A percentile compares a stretch with the other conserved stretches of the same genome.
Conservation (phyloP, 331 rosid genomes). For the Telfairia occidentalis region DNA sequence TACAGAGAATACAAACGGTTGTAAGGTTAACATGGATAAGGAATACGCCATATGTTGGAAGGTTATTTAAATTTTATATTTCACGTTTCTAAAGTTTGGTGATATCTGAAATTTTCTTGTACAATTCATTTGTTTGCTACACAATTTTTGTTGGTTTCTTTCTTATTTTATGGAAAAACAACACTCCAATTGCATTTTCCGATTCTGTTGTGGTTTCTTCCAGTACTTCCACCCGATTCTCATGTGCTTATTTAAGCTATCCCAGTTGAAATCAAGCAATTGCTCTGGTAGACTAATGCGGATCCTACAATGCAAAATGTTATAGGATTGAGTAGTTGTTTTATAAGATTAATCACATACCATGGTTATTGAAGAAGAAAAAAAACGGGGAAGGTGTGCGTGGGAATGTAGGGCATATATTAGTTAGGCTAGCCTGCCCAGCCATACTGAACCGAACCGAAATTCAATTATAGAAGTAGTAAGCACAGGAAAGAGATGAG, state of each 20-base stretch:
- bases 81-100: neutral
- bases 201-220: neutral
- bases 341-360: neutral
- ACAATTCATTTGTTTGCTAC: neutral
- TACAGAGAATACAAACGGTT: slow-evolving; percentile 41
- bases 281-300: neutral
- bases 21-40: slow-evolving; percentile 79
- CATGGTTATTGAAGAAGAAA: neutral
- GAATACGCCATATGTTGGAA: slow-evolving; percentile 60
- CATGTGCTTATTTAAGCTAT: neutral
- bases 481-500: neutral
- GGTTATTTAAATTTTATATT: slow-evolving; percentile 26
- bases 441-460: neutral
- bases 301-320: too few species aligned
- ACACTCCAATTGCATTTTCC: neutral
- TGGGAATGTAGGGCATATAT: neutral
- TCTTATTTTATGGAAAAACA: neutral
- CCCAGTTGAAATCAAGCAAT: neutral
- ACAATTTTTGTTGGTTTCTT: too few species aligned
- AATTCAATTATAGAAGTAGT: neutral
- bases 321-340: neutral
- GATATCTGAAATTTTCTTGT: neutral
- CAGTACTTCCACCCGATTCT: neutral
- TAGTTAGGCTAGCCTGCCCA: neutral
- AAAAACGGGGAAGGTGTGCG: neutral